Conservation (phyloP, 768 basidiomycete genomes). For the Cubamyces lactineus region DNA sequence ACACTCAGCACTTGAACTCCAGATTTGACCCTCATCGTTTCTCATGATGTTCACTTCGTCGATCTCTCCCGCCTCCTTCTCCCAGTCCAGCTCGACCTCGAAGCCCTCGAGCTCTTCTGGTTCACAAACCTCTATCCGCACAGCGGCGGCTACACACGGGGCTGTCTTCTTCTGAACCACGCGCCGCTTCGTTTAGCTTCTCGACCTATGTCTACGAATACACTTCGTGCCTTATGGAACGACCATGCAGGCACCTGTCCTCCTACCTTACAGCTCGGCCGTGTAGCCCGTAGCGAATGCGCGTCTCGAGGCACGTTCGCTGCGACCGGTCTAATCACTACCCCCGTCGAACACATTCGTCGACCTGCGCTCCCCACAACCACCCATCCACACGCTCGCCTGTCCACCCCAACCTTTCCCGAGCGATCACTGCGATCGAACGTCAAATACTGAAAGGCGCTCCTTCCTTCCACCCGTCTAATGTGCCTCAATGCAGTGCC, state of each 20-base stretch:
- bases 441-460: no score
- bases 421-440: no score
- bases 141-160: conserved; percentile 14
- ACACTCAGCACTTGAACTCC: background rate
- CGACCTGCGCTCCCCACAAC: background rate
- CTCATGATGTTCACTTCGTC: conserved; percentile 10
- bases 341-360: no score
- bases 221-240: no score
- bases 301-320: background rate
- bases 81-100: conserved; percentile 17
- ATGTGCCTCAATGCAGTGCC: no score
- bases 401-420: no score
- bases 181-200: background rate
- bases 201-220: background rate
- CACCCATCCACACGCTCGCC: background rate
- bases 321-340: background rate
- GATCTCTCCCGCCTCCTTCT: conserved; percentile 11
- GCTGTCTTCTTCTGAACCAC: conserved; percentile 21
- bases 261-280: background rate
- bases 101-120: conserved; percentile 19
- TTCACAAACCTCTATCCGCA: conserved; percentile 13
- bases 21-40: no score
- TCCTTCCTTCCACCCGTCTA: no score
- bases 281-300: background rate
- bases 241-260: background rate